Base-by-base conservation (phyloP, 352 stramenopile species). In the Phytophthora lateralis region DNA sequence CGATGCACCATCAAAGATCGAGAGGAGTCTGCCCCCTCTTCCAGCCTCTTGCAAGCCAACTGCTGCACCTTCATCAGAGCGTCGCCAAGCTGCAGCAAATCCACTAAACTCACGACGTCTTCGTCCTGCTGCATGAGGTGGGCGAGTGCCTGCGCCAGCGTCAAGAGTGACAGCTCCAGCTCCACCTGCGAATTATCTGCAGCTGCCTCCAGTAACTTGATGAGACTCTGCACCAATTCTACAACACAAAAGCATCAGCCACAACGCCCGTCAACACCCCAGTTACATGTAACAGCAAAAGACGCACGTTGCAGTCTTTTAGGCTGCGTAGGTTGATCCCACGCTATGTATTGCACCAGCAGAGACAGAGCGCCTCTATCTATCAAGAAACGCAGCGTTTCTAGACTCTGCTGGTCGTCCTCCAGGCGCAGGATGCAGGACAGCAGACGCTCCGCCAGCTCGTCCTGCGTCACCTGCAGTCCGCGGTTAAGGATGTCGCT, bases 71-170 rank as follows among this genome's bases (percentile, higher is more conserved):
- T 73, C 7, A 76, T 47, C 15, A 90, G 55, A 6, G 46, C 55
- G 14, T 91, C 56, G 0, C 77, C 70, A 6, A 91, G 49, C 38
- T 71, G 72, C 20, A 89, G 29, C n/a, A 88, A 21, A 55, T 85
- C 78, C 6, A 71, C 64, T 46, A 74, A 85, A 0, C 71, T 68
- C 39, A 84, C 51, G 27, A 76, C 60, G 3, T 63, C 27, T 12
- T 85, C 65, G 0, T 68, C 29, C 7, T 73, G 55, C 17, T 79
- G 45, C 6, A 76, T 46, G 2, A 91, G 56, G 42, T 78, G 69
- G 1, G 48, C 52, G 3, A 91, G 57, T 17, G 73, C 64, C 20
- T 71, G 50, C 0, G 75, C 76, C 17, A 90, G 42, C 2, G 57
- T 64, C 26, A 75, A 43, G 11, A 87, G 37, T 7, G 82, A 72